phyloP scores from a whole-genome alignment of 805 yeast genomes.

The Saccharomycopsis malanga region DNA sequence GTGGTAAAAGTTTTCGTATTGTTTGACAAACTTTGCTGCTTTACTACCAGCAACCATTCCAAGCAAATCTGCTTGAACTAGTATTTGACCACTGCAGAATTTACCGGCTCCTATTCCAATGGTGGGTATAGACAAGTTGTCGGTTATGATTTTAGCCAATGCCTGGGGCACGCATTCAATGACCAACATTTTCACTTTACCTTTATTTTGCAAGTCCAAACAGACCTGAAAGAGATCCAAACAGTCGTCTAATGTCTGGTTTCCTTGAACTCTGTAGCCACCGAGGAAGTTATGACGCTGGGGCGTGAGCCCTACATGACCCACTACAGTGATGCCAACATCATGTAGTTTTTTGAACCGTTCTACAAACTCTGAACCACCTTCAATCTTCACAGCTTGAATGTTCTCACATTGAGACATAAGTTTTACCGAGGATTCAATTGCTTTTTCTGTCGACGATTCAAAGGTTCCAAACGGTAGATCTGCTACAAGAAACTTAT shows the following conservation, averaged over 20 bases:
- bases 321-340: constrained; percentile 83
- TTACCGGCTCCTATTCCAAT: constrained; percentile 97
- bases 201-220: constrained; percentile 59
- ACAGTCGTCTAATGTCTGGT: constrained; percentile 44
- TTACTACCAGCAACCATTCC: constrained; percentile 56
- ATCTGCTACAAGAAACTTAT: constrained; percentile 72
- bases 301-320: constrained; percentile 90
- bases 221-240: constrained; percentile 59
- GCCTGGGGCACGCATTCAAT: constrained; percentile 82
- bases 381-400: constrained; percentile 74
- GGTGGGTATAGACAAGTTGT: constrained; percentile 59
- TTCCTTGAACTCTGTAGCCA: constrained; percentile 87
- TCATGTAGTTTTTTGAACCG: constrained; percentile 50
- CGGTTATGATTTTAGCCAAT: constrained; percentile 60
- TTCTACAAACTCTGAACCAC: constrained; percentile 51
- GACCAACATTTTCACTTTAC: constrained; percentile 59
- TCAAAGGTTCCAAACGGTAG: constrained; percentile 88
- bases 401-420: constrained; percentile 50
- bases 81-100: constrained; percentile 77
- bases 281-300: constrained; percentile 73
- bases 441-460: constrained; percentile 51
- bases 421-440: constrained; percentile 47
- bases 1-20: constrained; percentile 47
- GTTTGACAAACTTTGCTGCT: constrained; percentile 68
- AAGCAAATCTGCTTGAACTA: constrained; percentile 77